Conservation (phyloP, 495 filamentous ascomycete species). For the Xanthoparmelia taractica region DNA sequence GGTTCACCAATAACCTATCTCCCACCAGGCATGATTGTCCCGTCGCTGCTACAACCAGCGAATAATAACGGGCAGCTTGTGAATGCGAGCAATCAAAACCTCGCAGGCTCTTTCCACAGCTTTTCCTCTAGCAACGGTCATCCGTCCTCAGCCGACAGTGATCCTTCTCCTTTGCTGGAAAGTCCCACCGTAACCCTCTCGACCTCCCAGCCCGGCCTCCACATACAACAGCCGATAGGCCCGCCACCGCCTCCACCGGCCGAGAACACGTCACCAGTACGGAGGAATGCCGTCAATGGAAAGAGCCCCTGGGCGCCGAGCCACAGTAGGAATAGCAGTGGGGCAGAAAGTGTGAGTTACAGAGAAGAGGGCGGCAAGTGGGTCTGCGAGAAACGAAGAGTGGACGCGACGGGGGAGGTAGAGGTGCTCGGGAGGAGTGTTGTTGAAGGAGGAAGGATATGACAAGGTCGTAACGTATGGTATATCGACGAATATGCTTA, state of each 20-base stretch:
- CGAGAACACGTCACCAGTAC: slow-evolving; percentile 3
- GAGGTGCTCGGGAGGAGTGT: slow-evolving; percentile 39
- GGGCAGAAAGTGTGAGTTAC: slow-evolving; percentile 53
- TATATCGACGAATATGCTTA: not conserved
- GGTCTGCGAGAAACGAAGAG: slow-evolving; percentile 50
- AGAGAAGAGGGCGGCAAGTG: slow-evolving; percentile 44
- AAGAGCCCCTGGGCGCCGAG: slow-evolving; percentile 13
- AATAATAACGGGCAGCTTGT: slow-evolving; percentile 13
- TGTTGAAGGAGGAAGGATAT: slow-evolving; percentile 36
- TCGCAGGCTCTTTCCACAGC: slow-evolving; percentile 21
- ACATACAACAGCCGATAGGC: slow-evolving; percentile 12
- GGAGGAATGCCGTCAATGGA: not conserved
- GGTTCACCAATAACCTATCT: slow-evolving; percentile 23
- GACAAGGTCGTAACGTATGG: not conserved
- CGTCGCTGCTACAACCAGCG: slow-evolving; percentile 24
- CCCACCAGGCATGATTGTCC: slow-evolving; percentile 30
- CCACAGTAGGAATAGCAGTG: slow-evolving; percentile 34
- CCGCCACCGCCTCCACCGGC: slow-evolving; percentile 8
- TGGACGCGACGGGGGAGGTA: slow-evolving; percentile 42
- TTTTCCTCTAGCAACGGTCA: slow-evolving; percentile 28
- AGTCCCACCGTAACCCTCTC: slow-evolving; percentile 27
- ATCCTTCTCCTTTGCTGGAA: slow-evolving; percentile 30
- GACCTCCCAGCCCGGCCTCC: slow-evolving; percentile 10
- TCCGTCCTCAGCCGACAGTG: slow-evolving; percentile 34
- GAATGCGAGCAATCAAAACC: slow-evolving; percentile 26